Conservation (phyloP, 768 basidiomycete species). For the Termitomyces heimii region DNA sequence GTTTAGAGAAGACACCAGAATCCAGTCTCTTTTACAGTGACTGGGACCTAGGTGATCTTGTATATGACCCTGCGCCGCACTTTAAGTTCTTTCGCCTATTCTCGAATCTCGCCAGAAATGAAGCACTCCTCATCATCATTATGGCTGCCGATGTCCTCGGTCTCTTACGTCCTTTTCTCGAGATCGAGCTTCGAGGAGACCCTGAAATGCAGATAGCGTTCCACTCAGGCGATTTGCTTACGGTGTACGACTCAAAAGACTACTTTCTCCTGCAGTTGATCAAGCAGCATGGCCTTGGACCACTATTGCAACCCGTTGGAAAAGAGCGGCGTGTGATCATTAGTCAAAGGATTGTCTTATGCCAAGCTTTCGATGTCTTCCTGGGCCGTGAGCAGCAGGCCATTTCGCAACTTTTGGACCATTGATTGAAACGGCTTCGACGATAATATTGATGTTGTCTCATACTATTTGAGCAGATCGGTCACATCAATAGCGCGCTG, state of each 20-base stretch:
- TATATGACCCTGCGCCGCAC: not conserved
- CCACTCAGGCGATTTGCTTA: conserved; percentile 1
- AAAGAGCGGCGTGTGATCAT: not conserved
- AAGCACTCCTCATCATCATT: not conserved
- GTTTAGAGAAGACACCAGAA: not conserved
- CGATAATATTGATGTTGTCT: no score
- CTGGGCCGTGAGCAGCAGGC: not conserved
- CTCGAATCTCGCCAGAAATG: not conserved
- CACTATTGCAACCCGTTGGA: not conserved
- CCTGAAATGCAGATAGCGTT: not conserved
- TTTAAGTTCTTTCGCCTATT: conserved; percentile 1
- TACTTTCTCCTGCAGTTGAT: conserved; percentile 2
- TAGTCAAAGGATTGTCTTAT: not conserved
- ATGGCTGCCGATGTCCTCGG: conserved; percentile 8
- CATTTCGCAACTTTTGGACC: not conserved
- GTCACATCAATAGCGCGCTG: not conserved
- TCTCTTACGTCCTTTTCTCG: conserved; percentile 7
- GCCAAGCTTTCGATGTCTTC: conserved; percentile 6
- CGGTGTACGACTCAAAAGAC: conserved; percentile 4
- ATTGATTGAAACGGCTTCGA: not conserved
- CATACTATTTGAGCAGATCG: not conserved
- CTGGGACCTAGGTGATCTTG: not conserved
- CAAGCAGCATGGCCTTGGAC: not conserved
- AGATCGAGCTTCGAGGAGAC: conserved; percentile 1
- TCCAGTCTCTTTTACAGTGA: not conserved